Conservation (phyloP, 2,329 filamentous ascomycete genomes). For the Penicillium olsonii region DNA sequence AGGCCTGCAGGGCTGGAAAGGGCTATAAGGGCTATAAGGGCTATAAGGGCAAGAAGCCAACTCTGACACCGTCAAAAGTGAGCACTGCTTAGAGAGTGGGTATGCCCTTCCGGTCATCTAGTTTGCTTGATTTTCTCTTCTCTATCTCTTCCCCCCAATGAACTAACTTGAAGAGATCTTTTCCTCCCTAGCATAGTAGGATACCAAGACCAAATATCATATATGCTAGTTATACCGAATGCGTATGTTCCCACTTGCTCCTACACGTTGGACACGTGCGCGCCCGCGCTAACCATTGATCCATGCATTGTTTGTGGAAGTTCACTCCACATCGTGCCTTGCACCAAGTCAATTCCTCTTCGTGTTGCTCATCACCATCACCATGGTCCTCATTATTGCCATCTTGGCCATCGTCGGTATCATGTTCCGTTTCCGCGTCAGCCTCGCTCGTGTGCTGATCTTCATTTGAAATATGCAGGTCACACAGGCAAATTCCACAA, state of each 20-base stretch:
- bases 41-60: too few species aligned
- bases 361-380: background rate
- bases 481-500: conserved; percentile 13
- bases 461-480: conserved; percentile 1
- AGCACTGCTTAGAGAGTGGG: too few species aligned
- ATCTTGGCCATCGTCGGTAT: background rate
- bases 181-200: too few species aligned
- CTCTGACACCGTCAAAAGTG: too few species aligned
- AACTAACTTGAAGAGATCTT: too few species aligned
- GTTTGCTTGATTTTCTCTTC: too few species aligned
- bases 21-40: too few species aligned
- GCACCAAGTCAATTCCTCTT: conserved; percentile 20
- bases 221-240: too few species aligned
- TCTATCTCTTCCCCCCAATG: too few species aligned
- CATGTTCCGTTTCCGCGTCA: background rate
- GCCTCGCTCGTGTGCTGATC: background rate
- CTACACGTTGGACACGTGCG: conserved; percentile 20
- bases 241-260: conserved; percentile 12
- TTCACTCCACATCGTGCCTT: conserved; percentile 23
- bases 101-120: too few species aligned
- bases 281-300: conserved; percentile 14
- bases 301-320: conserved; percentile 22
- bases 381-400: background rate
- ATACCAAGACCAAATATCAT: too few species aligned
- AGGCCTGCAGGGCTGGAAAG: too few species aligned